A percentile compares a stretch with the other conserved stretches of the same genome.
These are phyloP conservation scores for Linum usitatissimum DNA, from an alignment of 345 rosid species.

Conservation along the genomic window DNA sequence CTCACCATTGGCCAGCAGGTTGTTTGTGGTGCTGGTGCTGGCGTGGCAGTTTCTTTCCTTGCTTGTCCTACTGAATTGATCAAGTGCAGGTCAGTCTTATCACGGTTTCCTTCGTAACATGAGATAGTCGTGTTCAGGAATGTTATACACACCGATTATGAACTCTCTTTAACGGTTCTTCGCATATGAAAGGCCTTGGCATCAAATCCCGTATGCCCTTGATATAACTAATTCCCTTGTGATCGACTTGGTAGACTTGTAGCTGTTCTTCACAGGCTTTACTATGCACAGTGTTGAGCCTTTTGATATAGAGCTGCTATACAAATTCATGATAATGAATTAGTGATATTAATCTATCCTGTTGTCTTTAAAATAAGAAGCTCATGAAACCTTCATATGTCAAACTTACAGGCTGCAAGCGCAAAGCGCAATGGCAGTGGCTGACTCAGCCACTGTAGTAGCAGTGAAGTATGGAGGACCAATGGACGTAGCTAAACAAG, in stretches of 20 bases:
- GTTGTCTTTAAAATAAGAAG: neutral
- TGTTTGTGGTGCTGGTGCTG: slow-evolving; percentile 84
- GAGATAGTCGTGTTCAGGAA: neutral
- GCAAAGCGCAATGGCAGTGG: slow-evolving; percentile 54
- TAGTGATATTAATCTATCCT: too few relatives aligned
- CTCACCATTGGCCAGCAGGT: slow-evolving; percentile 74
- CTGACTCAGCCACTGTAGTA: slow-evolving; percentile 30
- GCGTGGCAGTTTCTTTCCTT: slow-evolving; percentile 85
- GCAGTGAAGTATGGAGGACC: slow-evolving; percentile 86
- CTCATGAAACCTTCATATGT: neutral
- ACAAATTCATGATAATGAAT: too few relatives aligned
- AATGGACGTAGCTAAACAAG: slow-evolving; percentile 87
- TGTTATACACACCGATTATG: neutral
- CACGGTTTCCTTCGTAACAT: neutral
- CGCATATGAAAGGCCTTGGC: too few relatives aligned
- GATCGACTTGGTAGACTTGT: too few relatives aligned
- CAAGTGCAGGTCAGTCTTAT: slow-evolving; percentile 72
- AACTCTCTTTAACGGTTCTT: neutral
- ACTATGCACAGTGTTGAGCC: too few relatives aligned
- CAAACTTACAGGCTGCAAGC: slow-evolving; percentile 71
- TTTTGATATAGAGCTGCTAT: too few relatives aligned
- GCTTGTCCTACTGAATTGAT: slow-evolving; percentile 98
- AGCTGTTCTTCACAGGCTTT: too few relatives aligned
- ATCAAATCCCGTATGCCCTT: too few relatives aligned
- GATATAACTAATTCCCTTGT: too few relatives aligned